phyloP scores from a whole-genome alignment of 2,329 filamentous ascomycete genomes.

The Pseudopithomyces maydicus region DNA sequence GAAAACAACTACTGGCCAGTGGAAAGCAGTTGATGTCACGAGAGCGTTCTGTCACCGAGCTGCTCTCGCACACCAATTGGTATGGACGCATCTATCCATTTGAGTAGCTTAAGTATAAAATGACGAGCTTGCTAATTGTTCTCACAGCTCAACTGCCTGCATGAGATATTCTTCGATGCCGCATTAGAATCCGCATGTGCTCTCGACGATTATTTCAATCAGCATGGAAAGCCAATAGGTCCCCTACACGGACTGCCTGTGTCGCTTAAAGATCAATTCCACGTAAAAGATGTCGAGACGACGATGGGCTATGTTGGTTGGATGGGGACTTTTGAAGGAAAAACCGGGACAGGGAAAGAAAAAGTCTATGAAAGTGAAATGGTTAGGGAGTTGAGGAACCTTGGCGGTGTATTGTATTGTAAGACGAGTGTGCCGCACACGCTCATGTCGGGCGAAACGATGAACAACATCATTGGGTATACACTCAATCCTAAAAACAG shows the following conservation, averaged over 20 bases:
- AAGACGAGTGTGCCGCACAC: slow-evolving; percentile 65
- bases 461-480: slow-evolving; percentile 66
- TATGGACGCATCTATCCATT: slow-evolving; percentile 13
- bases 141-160: slow-evolving; percentile 43
- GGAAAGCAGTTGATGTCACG: slow-evolving; percentile 62
- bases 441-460: slow-evolving; percentile 63
- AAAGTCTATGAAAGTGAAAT: slow-evolving; percentile 63
- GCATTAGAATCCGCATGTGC: slow-evolving; percentile 49
- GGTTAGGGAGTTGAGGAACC: slow-evolving; percentile 57
- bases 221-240: slow-evolving; percentile 45
- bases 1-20: slow-evolving; percentile 58
- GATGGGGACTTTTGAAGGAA: slow-evolving; percentile 67
- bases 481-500: slow-evolving; percentile 64
- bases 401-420: slow-evolving; percentile 63
- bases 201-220: slow-evolving; percentile 47
- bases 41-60: slow-evolving; percentile 63
- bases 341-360: slow-evolving; percentile 57
- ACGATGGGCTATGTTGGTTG: slow-evolving; percentile 68
- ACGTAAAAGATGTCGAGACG: slow-evolving; percentile 53
- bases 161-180: slow-evolving; percentile 55
- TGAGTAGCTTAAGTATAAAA: too few species aligned
- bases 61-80: slow-evolving; percentile 57
- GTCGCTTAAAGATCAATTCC: slow-evolving; percentile 57
- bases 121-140: neutral
- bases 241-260: slow-evolving; percentile 54